Base-by-base conservation (phyloP, 2,329 filamentous ascomycete genomes). In the Sporothrix luriei region DNA sequence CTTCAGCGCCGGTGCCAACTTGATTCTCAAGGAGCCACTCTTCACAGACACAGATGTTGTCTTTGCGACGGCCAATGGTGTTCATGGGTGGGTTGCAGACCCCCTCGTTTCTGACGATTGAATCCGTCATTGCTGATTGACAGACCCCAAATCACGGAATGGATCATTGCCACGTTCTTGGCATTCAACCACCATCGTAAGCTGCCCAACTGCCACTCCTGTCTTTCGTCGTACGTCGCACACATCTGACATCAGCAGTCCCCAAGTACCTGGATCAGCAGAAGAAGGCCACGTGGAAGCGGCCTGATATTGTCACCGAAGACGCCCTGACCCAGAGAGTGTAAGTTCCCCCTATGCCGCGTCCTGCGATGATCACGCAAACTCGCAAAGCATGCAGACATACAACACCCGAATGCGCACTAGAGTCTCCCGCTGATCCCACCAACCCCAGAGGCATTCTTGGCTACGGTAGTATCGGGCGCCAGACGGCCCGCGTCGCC, bases 101-200 rank as follows among this genome's bases (percentile, higher is more conserved):
- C 24, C 9, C n/a, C 5, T 7, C 19, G 6, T n/a, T 64, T 29
- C 13, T 49, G 21, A 6, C 4, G 24, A 16, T 11, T 40, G 33
- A 33, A 7, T 33, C 33, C 33, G 33, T 33, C n/a, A n/a, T 7
- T 2, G 43, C 51, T 61, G 62, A 71, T n/a, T 0, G 2, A 7
- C 59, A 86, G 84, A 1, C 84, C 85, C 2, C 85, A 87, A 73
- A 87, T 87, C 71, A 78, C 84, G 0, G 85, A 87, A 75, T 87
- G 85, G 85, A 80, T 87, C 7, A 81, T 87, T 29, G 76, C 79
- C 26, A 86, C 84, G 0, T 87, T 81, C 73, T 76, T 87, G 2
- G 79, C 83, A 0, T 80, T 82, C 65, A 81, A 85, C 72, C 84
- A 85, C 69, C 75, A 76, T 2, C 75, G 84, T 85, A 74, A 71